Conservation (phyloP, 106 monocot species). For the Agapanthus africanus region DNA sequence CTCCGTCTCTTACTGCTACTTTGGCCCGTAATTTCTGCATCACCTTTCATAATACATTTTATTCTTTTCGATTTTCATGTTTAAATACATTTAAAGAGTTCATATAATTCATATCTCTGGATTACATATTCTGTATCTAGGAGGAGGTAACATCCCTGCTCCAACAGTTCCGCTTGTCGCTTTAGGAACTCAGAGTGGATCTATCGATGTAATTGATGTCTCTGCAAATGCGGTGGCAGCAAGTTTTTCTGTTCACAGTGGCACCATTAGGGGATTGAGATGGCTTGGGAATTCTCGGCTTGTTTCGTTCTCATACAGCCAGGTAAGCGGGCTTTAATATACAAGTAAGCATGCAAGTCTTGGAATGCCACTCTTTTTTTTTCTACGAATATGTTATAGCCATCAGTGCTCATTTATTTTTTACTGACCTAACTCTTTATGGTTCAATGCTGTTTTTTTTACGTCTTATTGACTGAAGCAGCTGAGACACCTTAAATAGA, state of each 20-base stretch:
- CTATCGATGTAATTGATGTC: constrained; percentile 91
- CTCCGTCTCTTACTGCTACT: constrained; percentile 92
- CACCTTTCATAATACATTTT: background rate
- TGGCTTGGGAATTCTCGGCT: constrained; percentile 99
- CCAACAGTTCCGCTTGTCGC: constrained; percentile 97
- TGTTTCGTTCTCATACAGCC: constrained; percentile 89
- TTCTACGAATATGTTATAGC: background rate
- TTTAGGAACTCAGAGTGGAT: constrained; percentile 89
- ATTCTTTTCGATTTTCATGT: background rate
- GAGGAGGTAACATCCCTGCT: constrained; percentile 94
- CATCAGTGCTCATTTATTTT: background rate
- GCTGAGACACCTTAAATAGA: background rate
- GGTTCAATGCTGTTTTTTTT: background rate
- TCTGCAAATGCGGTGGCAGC: constrained; percentile 80
- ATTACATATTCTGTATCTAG: constrained; percentile 36
- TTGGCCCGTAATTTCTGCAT: constrained; percentile 66
- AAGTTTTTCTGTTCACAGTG: constrained; percentile 90
- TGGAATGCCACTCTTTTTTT: background rate
- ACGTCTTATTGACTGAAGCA: background rate
- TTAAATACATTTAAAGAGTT: background rate
- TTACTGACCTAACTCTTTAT: background rate
- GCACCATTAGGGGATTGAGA: constrained; percentile 69
- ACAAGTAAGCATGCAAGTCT: background rate
- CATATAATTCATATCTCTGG: background rate
- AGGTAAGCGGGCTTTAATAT: constrained; percentile 35